These are phyloP conservation scores for Ampelocalamus luodianensis DNA, from an alignment of 176 grass and related monocot genomes.

Conservation along the genomic window DNA sequence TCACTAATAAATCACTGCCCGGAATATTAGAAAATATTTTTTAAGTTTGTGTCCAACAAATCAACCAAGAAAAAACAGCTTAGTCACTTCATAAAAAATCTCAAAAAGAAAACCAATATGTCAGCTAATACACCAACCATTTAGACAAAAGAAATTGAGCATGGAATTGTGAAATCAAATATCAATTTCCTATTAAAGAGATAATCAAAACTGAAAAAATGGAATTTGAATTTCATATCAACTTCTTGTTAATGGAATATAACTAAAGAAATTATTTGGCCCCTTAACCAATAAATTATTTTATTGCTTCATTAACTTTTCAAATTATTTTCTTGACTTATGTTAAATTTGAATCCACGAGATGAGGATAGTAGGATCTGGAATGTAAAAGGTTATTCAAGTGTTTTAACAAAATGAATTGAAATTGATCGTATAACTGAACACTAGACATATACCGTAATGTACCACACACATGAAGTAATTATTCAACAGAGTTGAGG, in stretches of 20 bases:
- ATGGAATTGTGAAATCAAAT: not conserved
- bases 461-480: not conserved
- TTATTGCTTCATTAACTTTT: not conserved
- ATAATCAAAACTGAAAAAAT: not conserved
- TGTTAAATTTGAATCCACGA: not conserved
- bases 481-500: not conserved
- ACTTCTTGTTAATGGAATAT: not conserved
- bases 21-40: not conserved
- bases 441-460: not conserved
- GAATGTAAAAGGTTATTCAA: conserved; percentile 13
- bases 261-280: not conserved
- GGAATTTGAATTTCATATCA: not conserved
- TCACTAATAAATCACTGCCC: not conserved
- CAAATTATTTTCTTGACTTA: not conserved
- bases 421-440: not conserved
- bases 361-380: too few species aligned
- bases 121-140: not conserved
- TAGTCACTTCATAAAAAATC: conserved; percentile 1
- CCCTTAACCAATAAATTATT: not conserved
- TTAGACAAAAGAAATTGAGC: not conserved
- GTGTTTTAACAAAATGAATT: not conserved
- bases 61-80: not conserved
- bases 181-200: conserved; percentile 16
- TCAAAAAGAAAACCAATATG: not conserved
- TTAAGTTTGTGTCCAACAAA: conserved; percentile 2